Evolutionary conservation across 2,329 filamentous ascomycete species (phyloP), one percentile per base, ranked within the genome.

Genomic region (Trichophaea hybrida): DNA sequence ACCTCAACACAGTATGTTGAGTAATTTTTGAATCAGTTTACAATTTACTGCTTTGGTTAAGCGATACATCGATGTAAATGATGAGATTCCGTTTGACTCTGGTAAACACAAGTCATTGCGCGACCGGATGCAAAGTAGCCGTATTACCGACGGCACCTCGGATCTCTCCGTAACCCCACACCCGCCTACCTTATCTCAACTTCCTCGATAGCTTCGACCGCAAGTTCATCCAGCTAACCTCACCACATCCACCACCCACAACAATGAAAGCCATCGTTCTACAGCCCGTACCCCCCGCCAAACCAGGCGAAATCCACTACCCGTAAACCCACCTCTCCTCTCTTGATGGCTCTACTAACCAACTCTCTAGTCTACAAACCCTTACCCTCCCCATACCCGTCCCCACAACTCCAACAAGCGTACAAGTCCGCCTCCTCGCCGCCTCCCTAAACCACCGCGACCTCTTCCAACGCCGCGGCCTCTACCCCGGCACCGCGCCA

Each of bases 381-480:
- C 81, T 80, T 63, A 75, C 81, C 37, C 73, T 84, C 13, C 78
- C 83, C 59, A 78, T 64, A 85, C 85, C 32, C 76, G 75, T 1
- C 58, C 84, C 84, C 0, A 78, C 80, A 24, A 32, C 78, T 80
- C 13, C 76, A 76, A 63, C 31, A 2, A 79, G 96, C 71, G 76
- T 95, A 65, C 76, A 94, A 5, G 75, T 97, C 63, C 82, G 81
- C 69, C 76, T 97, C 69, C 79, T 80, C 38, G 86, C 89, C 55
- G 86, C 84, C 1, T 85, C 91, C 12, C 82, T 97, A 55, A 97
- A 97, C 76, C 93, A 97, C 75, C 86, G 90, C 68, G 93, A 97
- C 72, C 81, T 94, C 67, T 97, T 96, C 75, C 86, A 94, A 73
- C 86, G 91, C 58, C 89, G 93, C 72, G 85, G 90, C 70, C 81